These are phyloP conservation scores for Pythium grandisporangium DNA, from an alignment of 352 stramenopile genomes.

Conservation along the genomic window DNA sequence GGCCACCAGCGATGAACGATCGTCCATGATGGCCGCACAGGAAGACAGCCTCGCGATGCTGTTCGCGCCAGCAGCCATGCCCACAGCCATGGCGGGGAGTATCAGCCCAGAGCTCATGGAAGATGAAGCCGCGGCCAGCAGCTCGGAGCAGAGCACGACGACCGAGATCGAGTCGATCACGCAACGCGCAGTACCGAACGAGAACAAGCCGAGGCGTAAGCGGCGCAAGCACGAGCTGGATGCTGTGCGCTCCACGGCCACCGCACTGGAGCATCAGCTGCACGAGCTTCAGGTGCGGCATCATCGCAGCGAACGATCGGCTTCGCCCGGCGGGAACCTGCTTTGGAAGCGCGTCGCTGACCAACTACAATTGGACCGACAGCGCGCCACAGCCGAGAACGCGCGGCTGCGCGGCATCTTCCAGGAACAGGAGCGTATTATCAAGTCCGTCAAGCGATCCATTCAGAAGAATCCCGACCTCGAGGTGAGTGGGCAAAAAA, in stretches of 20 bases:
- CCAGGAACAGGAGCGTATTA: slow-evolving; percentile 13
- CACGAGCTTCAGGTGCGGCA: slow-evolving; percentile 18
- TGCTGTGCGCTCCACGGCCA: slow-evolving; percentile 26
- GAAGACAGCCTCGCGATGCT: neutral
- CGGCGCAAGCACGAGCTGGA: slow-evolving; percentile 48
- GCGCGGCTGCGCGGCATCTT: slow-evolving; percentile 33
- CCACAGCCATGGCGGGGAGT: neutral
- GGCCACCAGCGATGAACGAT: too few species aligned
- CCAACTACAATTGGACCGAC: slow-evolving; percentile 29
- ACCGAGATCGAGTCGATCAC: neutral
- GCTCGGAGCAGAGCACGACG: slow-evolving; percentile 6
- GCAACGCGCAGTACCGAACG: neutral
- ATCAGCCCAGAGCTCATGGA: neutral
- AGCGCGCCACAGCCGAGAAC: slow-evolving; percentile 34
- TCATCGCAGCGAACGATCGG: too few species aligned
- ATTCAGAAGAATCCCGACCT: slow-evolving; percentile 12
- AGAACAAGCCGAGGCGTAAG: slow-evolving; percentile 29
- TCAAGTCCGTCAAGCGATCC: slow-evolving; percentile 11
- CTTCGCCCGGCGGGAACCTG: slow-evolving; percentile 15
- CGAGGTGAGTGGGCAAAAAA: slow-evolving; percentile 7
- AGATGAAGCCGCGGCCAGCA: slow-evolving; percentile 1
- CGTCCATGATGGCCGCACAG: neutral
- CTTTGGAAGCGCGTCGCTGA: slow-evolving; percentile 41
- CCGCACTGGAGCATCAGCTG: slow-evolving; percentile 36
- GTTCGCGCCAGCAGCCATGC: neutral